Evolutionary conservation across 352 stramenopile genomes (phyloP).

Genomic region (Globisporangium camurandrum): DNA sequence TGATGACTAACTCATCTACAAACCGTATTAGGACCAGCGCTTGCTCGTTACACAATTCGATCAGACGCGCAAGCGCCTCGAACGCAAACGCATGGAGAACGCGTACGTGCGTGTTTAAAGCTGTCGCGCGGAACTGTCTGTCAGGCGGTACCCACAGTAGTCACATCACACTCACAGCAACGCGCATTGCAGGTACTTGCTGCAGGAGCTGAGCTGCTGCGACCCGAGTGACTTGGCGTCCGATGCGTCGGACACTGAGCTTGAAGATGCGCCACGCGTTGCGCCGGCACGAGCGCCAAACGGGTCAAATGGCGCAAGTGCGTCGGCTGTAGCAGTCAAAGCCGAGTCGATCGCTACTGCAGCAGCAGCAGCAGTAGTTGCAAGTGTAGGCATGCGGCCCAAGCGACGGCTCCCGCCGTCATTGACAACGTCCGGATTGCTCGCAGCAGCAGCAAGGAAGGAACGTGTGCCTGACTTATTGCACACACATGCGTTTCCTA

Average conservation of each 20-base stretch:
- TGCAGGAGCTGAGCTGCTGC: conserved; percentile 30
- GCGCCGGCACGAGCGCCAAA: background rate
- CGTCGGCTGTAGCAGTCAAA: no score
- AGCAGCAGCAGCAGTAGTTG: background rate
- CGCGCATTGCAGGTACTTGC: conserved; percentile 20
- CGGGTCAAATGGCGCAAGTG: no score
- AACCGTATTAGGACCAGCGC: conserved; percentile 16
- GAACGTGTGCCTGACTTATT: background rate
- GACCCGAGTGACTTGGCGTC: conserved; percentile 37
- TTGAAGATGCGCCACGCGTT: conserved; percentile 4
- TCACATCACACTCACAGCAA: background rate
- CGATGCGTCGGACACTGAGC: conserved; percentile 32
- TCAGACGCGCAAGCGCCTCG: conserved; percentile 10
- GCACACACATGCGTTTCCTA: no score
- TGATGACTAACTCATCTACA: no score
- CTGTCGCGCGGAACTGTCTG: no score
- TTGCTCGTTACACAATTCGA: conserved; percentile 15
- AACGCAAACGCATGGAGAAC: conserved; percentile 26
- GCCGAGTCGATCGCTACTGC: no score
- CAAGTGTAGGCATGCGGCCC: background rate
- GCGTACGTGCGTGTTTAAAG: conserved; percentile 12
- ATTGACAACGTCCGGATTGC: background rate
- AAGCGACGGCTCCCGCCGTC: conserved; percentile 10
- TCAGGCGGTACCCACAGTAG: no score
- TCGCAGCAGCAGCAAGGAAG: background rate